These are phyloP conservation scores for Aulographum hederae DNA, from an alignment of 2,329 filamentous ascomycete species.

Conservation along the genomic window DNA sequence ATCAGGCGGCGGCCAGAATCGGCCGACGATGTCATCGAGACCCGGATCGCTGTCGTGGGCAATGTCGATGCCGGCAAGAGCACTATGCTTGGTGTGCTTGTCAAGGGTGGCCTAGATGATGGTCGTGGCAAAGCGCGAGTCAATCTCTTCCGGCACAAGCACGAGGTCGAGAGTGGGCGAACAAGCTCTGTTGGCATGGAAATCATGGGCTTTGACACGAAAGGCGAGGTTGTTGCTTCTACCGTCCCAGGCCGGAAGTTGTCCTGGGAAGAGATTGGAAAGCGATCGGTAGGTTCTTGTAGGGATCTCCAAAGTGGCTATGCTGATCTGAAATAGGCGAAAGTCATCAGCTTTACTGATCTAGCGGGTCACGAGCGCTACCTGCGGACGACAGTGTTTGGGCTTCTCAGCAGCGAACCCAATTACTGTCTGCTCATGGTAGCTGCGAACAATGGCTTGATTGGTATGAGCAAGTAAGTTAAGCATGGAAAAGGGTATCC, in stretches of 20 bases:
- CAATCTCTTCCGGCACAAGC: conserved; percentile 93
- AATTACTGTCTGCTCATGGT: conserved; percentile 99
- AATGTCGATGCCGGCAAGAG: conserved; percentile 97
- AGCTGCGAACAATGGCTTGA: conserved; percentile 88
- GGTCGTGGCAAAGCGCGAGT: conserved; percentile 84
- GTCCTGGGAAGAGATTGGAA: conserved; percentile 95
- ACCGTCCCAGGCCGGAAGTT: conserved; percentile 70
- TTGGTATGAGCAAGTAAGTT: conserved; percentile 72
- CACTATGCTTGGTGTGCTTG: conserved; percentile 85
- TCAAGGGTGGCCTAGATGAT: conserved; percentile 90
- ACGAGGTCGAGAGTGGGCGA: conserved; percentile 87
- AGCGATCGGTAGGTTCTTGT: conserved; percentile 46
- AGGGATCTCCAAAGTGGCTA: conserved; percentile 6
- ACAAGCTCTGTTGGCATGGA: conserved; percentile 98
- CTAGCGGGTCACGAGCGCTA: conserved; percentile 92
- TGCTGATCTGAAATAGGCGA: no score
- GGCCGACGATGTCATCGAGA: conserved; percentile 84
- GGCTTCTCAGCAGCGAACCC: conserved; percentile 79
- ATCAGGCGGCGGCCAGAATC: conserved; percentile 56
- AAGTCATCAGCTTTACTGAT: conserved; percentile 94
- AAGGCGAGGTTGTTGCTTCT: conserved; percentile 65
- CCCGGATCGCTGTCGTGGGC: conserved; percentile 86
- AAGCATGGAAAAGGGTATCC: no score
- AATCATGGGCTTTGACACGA: conserved; percentile 90
- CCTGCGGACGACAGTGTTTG: conserved; percentile 88